phyloP scores from a whole-genome alignment of 352 stramenopile species.

The Phytophthora quininea region DNA sequence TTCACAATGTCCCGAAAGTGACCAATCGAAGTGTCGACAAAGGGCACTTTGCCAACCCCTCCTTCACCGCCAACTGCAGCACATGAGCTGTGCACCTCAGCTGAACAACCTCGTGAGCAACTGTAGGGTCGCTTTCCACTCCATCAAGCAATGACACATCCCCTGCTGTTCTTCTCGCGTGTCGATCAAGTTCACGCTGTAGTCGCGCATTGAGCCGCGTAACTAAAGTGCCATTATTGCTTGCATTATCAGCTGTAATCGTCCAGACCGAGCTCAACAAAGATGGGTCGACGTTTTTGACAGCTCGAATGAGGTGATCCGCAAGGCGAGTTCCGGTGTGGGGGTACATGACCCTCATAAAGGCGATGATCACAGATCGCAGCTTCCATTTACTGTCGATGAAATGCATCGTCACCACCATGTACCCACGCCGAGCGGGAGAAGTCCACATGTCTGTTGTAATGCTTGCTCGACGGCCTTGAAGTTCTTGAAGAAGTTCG shows the following conservation, averaged over 20 bases:
- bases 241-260: constrained; percentile 3
- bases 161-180: not conserved
- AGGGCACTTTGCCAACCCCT: not conserved
- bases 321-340: not conserved
- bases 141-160: not conserved
- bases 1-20: constrained; percentile 3
- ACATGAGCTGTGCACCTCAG: not conserved
- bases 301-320: not conserved
- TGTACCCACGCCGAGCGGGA: constrained; percentile 10
- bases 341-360: constrained; percentile 6
- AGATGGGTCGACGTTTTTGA: not conserved
- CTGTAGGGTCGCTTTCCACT: not conserved
- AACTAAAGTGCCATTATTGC: not conserved
- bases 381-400: constrained; percentile 17
- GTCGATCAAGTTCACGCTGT: not conserved
- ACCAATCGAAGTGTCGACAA: not conserved
- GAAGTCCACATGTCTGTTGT: constrained; percentile 31
- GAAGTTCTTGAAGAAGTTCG: constrained; percentile 10
- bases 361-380: constrained; percentile 20
- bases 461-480: constrained; percentile 6
- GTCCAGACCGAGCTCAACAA: constrained; percentile 2
- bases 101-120: not conserved
- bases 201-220: not conserved
- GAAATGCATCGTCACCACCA: constrained; percentile 27
- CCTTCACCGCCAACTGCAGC: not conserved